phyloP scores from a whole-genome alignment of 768 basidiomycete genomes.

The Hemileccinum impolitum region DNA sequence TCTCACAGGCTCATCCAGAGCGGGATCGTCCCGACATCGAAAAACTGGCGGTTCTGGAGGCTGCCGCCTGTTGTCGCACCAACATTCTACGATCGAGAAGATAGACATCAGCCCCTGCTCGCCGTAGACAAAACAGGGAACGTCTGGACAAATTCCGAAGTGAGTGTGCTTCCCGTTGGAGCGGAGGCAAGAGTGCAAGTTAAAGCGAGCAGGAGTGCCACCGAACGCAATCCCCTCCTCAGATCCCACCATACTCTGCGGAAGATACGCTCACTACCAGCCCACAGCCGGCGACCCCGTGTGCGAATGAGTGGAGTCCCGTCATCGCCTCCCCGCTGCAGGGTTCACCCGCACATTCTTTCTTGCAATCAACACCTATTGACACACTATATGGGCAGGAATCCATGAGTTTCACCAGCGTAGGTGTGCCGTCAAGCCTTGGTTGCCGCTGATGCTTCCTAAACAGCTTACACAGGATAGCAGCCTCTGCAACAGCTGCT shows the following conservation, averaged over 20 bases:
- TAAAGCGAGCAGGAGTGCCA: not conserved
- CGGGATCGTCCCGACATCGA: constrained; percentile 14
- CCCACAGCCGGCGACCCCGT: not conserved
- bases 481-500: constrained; percentile 13
- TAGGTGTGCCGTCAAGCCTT: not conserved
- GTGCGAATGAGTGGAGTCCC: not conserved
- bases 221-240: not conserved
- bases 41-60: constrained; percentile 4
- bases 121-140: not conserved
- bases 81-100: not conserved
- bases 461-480: constrained; percentile 7
- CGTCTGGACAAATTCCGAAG: not conserved
- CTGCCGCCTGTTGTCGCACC: not conserved
- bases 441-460: not conserved
- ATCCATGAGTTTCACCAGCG: constrained; percentile 9
- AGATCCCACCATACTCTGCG: not conserved
- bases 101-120: not conserved
- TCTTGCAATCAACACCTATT: not conserved
- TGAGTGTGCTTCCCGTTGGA: not conserved
- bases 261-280: not conserved
- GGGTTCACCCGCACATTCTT: not conserved
- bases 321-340: not conserved
- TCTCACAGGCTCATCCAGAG: constrained; percentile 23
- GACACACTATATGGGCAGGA: constrained; percentile 2
- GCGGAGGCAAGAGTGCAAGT: not conserved